A percentile compares a stretch with the other conserved stretches of the same genome.
These are phyloP conservation scores for Picochlorum sp. DNA, from an alignment of 139 green algal species.

Conservation along the genomic window DNA sequence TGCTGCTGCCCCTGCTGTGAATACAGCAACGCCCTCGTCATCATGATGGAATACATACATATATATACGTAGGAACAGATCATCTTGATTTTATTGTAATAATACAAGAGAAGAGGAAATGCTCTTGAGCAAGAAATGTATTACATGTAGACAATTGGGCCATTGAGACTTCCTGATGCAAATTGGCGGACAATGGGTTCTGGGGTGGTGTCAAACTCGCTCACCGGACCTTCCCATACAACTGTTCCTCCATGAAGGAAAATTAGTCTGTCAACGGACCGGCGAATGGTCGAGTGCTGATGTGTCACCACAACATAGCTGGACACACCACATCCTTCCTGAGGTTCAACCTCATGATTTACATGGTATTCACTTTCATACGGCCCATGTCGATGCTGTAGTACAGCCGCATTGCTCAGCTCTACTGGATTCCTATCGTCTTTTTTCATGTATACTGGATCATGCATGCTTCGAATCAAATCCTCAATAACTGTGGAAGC, in stretches of 20 bases:
- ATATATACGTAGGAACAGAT: too few species aligned
- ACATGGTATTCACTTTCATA: not conserved
- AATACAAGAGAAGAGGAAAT: constrained; percentile 5
- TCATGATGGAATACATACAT: not conserved
- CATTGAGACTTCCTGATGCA: constrained; percentile 68
- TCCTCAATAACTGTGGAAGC: constrained; percentile 95
- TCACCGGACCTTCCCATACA: constrained; percentile 84
- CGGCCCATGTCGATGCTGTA: too few species aligned
- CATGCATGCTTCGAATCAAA: constrained; percentile 84
- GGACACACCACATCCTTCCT: constrained; percentile 49
- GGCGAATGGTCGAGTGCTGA: constrained; percentile 90
- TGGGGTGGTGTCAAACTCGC: constrained; percentile 88
- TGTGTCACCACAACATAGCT: constrained; percentile 98
- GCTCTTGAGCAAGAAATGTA: not conserved
- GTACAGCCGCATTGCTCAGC: not conserved
- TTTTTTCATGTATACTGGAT: not conserved
- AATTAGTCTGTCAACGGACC: constrained; percentile 91
- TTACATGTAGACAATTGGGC: constrained; percentile 82
- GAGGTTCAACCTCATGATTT: not conserved
- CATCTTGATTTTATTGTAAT: not conserved
- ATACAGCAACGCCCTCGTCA: not conserved
- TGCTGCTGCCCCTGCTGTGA: not conserved
- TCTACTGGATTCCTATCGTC: constrained; percentile 2
- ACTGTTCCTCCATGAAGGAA: constrained; percentile 92
- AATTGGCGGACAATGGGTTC: constrained; percentile 96